These are phyloP conservation scores for Teunomyces stri DNA, from an alignment of 805 yeast species.

Conservation along the genomic window DNA sequence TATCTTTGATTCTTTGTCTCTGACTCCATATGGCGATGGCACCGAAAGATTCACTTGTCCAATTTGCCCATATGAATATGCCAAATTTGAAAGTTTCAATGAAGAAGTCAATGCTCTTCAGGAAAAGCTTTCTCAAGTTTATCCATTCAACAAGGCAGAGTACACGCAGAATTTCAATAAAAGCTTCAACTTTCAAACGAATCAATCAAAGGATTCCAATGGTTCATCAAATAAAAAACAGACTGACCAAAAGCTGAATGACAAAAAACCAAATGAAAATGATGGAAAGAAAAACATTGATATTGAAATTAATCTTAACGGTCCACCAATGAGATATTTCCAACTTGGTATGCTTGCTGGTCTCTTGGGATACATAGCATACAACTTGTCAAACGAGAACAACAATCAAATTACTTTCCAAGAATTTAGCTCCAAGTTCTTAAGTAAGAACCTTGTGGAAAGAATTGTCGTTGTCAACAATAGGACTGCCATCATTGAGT, in stretches of 20 bases:
- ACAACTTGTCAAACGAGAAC: slow-evolving; percentile 16
- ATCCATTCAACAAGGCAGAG: background rate
- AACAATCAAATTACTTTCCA: slow-evolving; percentile 78
- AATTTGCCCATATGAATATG: slow-evolving; percentile 29
- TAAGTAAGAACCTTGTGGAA: slow-evolving; percentile 76
- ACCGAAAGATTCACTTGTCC: slow-evolving; percentile 19
- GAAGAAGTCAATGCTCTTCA: slow-evolving; percentile 10
- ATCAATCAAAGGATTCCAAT: slow-evolving; percentile 4
- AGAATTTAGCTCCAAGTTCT: slow-evolving; percentile 73
- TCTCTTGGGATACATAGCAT: slow-evolving; percentile 22
- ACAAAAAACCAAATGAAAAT: slow-evolving; percentile 7
- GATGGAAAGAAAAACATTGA: slow-evolving; percentile 15
- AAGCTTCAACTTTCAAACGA: slow-evolving; percentile 3
- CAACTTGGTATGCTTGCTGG: slow-evolving; percentile 33
- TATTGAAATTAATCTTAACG: slow-evolving; percentile 23
- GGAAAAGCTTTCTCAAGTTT: slow-evolving; percentile 5
- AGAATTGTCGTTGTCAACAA: slow-evolving; percentile 76
- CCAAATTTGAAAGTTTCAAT: slow-evolving; percentile 12
- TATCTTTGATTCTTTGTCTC: slow-evolving; percentile 25
- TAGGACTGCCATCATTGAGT: slow-evolving; percentile 65
- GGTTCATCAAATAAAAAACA: slow-evolving; percentile 5
- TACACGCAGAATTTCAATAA: background rate
- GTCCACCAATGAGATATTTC: slow-evolving; percentile 24
- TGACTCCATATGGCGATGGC: slow-evolving; percentile 23
- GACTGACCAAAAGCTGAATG: slow-evolving; percentile 7